A percentile compares a stretch with the other conserved stretches of the same genome.
Conservation (phyloP, 805 yeast species). For the Spathaspora hagerdaliae region DNA sequence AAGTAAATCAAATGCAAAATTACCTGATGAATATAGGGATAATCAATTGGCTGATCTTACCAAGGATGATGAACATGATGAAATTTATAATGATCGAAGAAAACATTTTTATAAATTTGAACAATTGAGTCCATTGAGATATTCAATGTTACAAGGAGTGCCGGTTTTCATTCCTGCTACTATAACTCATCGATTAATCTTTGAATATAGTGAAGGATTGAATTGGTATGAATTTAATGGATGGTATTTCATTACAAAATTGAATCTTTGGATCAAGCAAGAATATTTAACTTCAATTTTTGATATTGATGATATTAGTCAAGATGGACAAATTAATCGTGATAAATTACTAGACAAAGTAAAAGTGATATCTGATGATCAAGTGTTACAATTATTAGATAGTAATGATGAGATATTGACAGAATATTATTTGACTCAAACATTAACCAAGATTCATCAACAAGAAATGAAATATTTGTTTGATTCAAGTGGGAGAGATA, state of each 20-base stretch:
- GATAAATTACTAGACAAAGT: conserved; percentile 17
- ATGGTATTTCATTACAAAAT: conserved; percentile 18
- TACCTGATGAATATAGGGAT: conserved; percentile 13
- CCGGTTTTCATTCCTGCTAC: conserved; percentile 24
- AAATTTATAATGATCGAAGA: conserved; percentile 25
- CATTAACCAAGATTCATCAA: conserved; percentile 19
- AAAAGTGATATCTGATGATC: conserved; percentile 11
- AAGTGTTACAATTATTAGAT: conserved; percentile 15
- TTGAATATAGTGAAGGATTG: conserved; percentile 21
- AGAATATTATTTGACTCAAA: conserved; percentile 22
- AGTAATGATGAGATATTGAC: conserved; percentile 16
- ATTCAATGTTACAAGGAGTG: conserved; percentile 54
- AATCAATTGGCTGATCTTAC: conserved; percentile 5
- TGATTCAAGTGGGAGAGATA: conserved; percentile 14
- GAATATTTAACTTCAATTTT: conserved; percentile 1
- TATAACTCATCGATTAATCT: conserved; percentile 19
- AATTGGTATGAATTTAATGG: conserved; percentile 13
- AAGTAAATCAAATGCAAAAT: conserved; percentile 12
- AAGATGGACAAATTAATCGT: conserved; percentile 5
- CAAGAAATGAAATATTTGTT: conserved; percentile 14
- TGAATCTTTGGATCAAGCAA: conserved; percentile 17
- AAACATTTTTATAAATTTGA: conserved; percentile 25
- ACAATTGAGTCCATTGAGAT: conserved; percentile 47
- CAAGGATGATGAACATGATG: conserved; percentile 12
- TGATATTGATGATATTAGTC: conserved; percentile 7